Percentiles rank a stretch among this genome's conserved stretches.
These are phyloP conservation scores for Cicer judaicum DNA, from an alignment of 306 rosid species.

Conservation along the genomic window DNA sequence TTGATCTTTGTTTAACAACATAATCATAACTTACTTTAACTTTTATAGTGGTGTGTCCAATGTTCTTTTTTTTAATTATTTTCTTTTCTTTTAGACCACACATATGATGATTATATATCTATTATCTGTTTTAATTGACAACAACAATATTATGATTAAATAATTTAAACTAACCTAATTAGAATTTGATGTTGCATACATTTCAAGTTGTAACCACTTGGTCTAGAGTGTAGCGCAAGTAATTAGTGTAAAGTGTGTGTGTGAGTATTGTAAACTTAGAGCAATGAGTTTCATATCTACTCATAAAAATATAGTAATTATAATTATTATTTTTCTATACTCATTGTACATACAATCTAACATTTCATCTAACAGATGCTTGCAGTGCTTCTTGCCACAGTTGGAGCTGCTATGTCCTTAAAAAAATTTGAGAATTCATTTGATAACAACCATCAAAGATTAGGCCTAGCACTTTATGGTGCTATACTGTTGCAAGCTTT, in stretches of 20 bases:
- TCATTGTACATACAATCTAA: constrained; percentile 29
- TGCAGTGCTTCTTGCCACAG: constrained; percentile 71
- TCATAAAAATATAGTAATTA: background rate
- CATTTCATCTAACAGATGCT: constrained; percentile 57
- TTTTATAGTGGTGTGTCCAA: constrained; percentile 66
- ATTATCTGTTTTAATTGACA: background rate
- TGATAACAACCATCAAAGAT: constrained; percentile 84
- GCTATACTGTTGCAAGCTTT: constrained; percentile 73
- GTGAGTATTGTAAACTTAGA: too few relatives aligned
- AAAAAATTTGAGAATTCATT: constrained; percentile 89
- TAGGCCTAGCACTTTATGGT: constrained; percentile 86
- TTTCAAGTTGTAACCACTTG: too few relatives aligned
- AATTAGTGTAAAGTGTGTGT: too few relatives aligned
- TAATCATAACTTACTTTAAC: constrained; percentile 62
- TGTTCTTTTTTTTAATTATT: constrained; percentile 17
- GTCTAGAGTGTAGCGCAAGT: too few relatives aligned
- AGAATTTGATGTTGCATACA: background rate
- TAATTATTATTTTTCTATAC: constrained; percentile 6
- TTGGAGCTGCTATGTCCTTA: constrained; percentile 83
- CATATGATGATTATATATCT: constrained; percentile 8
- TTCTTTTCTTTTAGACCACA: constrained; percentile 35
- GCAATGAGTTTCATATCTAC: too few relatives aligned
- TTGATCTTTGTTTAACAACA: constrained; percentile 47
- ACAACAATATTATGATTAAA: constrained; percentile 7
- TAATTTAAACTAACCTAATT: constrained; percentile 44